Evolutionary conservation across 1,284 basidiomycete species (phyloP), one percentile per base, ranked within the genome.

Genomic region (Mycosarcoma mackinlayi): DNA sequence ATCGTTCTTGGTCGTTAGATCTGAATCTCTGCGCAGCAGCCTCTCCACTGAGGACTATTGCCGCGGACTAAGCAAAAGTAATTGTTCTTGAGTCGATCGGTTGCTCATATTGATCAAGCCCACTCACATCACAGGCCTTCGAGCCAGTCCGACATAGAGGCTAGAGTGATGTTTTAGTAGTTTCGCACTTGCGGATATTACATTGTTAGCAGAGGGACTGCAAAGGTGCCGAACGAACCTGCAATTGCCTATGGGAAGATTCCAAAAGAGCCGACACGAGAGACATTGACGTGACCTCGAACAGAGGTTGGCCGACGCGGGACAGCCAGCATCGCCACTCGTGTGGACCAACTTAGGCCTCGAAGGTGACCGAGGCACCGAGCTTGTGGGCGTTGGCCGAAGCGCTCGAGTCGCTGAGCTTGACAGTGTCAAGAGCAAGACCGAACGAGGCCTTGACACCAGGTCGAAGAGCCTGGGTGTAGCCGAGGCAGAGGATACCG

Each of bases 381-480:
- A 87, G 84, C 83, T 86, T 86, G 86, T 87, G 86, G 62, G 86
- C 85, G 58, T 62, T 63, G 49, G 64, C 67, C 11, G 65, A 62
- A 64, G 84, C 83, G 54, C 63, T 53, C 40, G 72, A 62, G 61
- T 75, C 75, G 68, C 66, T 73, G 71, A 82, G 80, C 77, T 82
- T 79, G 73, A 66, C 64, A 37, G 78, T 77, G 79, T 83, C 82
- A 60, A 81, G 78, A 27, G 80, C 80, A 33, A 81, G 77, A 60
- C 94, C 93, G 85, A 97, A 94, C 66, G 91, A 89, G 58, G 92
- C 92, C 85, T 93, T 94, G 83, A 98, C 93, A 83, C 95, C 95
- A 49, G 94, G 94, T 78, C 79, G 76, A 30, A 78, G 73, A 38
- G 78, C 77, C 75, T 79, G 77, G 46, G 76, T 78, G 76, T 79